Conservation (phyloP, 176 grass and related monocot species). For the Saccharum officinarum region DNA sequence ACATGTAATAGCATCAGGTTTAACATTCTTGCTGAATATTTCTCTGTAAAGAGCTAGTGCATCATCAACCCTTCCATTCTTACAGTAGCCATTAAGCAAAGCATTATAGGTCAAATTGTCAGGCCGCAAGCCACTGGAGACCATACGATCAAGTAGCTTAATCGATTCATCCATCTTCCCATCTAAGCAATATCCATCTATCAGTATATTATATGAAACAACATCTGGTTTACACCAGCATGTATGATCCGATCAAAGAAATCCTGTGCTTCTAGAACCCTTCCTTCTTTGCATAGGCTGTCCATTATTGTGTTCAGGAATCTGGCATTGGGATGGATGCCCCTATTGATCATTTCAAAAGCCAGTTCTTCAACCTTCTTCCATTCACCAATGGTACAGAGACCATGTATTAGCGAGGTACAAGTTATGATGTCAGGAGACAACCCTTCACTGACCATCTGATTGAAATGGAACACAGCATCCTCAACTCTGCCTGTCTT, state of each 20-base stretch:
- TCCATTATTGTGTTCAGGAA: not conserved
- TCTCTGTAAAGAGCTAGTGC: not conserved
- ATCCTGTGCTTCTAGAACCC: not conserved
- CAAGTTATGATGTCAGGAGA: too few species aligned
- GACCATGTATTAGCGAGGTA: too few species aligned
- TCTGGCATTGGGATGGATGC: not conserved
- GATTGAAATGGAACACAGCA: too few species aligned
- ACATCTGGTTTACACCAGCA: not conserved
- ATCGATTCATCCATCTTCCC: not conserved
- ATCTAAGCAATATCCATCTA: not conserved
- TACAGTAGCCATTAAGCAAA: not conserved
- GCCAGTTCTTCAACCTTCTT: not conserved
- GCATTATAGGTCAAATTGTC: not conserved
- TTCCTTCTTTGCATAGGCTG: not conserved
- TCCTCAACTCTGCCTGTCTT: too few species aligned
- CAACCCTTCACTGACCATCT: too few species aligned
- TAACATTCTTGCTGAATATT: not conserved
- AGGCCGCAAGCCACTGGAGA: not conserved
- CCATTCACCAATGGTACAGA: too few species aligned
- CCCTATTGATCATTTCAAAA: not conserved
- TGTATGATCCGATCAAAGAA: not conserved
- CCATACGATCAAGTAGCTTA: not conserved
- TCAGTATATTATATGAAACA: not conserved
- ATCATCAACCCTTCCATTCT: not conserved
- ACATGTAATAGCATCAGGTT: not conserved